Conservation (phyloP, 768 basidiomycete genomes). For the Phanerochaete carnosa region DNA sequence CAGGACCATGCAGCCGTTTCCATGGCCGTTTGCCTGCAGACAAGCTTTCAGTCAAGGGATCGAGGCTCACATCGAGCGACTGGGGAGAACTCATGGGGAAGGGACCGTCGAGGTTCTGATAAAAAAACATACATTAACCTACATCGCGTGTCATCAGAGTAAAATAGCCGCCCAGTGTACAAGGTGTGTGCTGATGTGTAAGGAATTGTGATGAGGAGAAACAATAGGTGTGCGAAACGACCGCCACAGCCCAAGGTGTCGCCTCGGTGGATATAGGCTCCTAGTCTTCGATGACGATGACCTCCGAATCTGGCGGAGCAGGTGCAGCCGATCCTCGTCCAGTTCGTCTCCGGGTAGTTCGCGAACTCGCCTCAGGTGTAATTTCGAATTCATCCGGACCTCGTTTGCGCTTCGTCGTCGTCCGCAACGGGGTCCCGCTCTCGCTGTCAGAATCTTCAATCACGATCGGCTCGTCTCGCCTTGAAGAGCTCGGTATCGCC, state of each 20-base stretch:
- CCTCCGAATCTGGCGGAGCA: slow-evolving; percentile 12
- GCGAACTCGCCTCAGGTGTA: slow-evolving; percentile 3
- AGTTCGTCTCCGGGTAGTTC: not conserved
- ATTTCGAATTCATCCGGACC: slow-evolving; percentile 3
- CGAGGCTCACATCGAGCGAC: too few relatives aligned
- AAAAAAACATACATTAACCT: not conserved
- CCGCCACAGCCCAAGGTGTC: not conserved
- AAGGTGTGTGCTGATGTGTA: not conserved
- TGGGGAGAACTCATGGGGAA: too few relatives aligned
- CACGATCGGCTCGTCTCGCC: slow-evolving; percentile 14
- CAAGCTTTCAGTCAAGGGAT: too few relatives aligned
- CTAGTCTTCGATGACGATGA: slow-evolving; percentile 28
- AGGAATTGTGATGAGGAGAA: not conserved
- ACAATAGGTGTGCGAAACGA: not conserved
- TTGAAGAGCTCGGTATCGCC: not conserved
- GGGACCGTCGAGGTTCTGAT: too few relatives aligned
- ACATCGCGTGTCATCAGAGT: not conserved
- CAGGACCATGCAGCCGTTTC: too few relatives aligned
- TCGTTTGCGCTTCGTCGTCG: slow-evolving; percentile 21
- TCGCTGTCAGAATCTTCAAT: slow-evolving; percentile 27
- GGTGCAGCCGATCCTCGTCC: slow-evolving; percentile 2
- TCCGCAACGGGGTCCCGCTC: not conserved
- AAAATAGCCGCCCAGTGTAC: not conserved
- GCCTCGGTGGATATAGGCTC: not conserved
- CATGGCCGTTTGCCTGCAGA: too few relatives aligned